A percentile compares a stretch with the other conserved stretches of the same genome.
These are phyloP conservation scores for Fomitopsis betulina DNA, from an alignment of 1,284 basidiomycete genomes.

Conservation along the genomic window DNA sequence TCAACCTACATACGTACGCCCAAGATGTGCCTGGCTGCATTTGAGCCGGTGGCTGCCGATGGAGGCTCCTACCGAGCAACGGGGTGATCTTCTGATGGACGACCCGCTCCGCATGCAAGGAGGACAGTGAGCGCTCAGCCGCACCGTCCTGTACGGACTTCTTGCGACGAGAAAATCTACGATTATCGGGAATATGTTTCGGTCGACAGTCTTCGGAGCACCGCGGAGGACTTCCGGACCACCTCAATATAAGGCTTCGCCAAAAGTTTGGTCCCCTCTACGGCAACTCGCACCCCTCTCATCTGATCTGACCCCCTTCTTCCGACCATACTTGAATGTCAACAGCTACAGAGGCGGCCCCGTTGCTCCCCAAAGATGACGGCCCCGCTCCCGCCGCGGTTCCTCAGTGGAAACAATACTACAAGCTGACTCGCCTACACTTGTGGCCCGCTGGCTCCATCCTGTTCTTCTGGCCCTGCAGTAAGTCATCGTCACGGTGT, in stretches of 20 bases:
- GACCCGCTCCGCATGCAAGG: background rate
- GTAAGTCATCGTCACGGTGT: conserved; percentile 13
- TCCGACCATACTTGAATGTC: background rate
- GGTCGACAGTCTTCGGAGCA: background rate
- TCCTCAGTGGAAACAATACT: conserved; percentile 2
- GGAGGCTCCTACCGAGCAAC: background rate
- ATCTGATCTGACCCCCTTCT: background rate
- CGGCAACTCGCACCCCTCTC: background rate
- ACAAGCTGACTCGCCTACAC: conserved; percentile 27
- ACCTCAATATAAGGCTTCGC: background rate
- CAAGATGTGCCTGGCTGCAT: background rate
- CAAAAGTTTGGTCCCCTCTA: background rate
- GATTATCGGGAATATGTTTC: background rate
- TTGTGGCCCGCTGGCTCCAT: conserved; percentile 28
- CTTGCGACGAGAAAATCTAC: background rate
- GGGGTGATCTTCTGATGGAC: background rate
- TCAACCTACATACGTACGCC: too few species aligned
- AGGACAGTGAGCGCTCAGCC: too few species aligned
- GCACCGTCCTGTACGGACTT: background rate
- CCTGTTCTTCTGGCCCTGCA: conserved; percentile 30
- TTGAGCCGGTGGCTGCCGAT: background rate
- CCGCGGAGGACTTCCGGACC: background rate
- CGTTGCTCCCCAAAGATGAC: background rate
- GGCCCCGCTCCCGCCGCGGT: background rate
- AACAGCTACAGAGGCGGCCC: background rate